Conservation (phyloP, 495 filamentous ascomycete species). For the Aspergillus hancockii region DNA sequence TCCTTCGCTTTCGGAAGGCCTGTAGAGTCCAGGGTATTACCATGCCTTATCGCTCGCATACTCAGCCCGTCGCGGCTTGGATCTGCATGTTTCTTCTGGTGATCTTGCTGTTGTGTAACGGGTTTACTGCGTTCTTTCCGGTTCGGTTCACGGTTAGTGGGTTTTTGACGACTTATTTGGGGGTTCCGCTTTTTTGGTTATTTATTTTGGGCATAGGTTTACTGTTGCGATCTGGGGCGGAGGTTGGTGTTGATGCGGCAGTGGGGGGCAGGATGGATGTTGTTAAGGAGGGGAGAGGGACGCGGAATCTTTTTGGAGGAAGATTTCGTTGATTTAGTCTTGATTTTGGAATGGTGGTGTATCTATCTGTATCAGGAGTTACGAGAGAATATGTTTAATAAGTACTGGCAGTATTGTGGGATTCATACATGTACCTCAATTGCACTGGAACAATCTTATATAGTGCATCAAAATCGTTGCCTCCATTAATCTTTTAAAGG, state of each 20-base stretch:
- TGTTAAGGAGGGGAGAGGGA: neutral
- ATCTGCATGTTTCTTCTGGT: conserved; percentile 31
- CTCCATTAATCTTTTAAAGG: conserved; percentile 11
- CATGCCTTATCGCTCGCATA: conserved; percentile 43
- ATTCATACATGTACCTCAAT: too few species aligned
- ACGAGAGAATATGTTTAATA: neutral
- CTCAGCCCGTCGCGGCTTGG: conserved; percentile 47
- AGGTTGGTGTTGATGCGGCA: neutral
- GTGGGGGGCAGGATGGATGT: neutral
- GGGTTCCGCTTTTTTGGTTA: conserved; percentile 51
- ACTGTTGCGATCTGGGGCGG: neutral
- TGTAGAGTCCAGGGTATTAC: conserved; percentile 43
- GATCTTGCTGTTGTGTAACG: conserved; percentile 54
- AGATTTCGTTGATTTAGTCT: neutral
- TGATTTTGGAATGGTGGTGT: too few species aligned
- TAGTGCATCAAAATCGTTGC: conserved; percentile 13
- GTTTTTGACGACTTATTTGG: conserved; percentile 59
- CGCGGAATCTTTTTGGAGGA: neutral
- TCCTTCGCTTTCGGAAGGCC: conserved; percentile 55
- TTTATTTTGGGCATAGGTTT: conserved; percentile 49
- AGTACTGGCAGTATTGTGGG: too few species aligned
- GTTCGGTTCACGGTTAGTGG: conserved; percentile 36
- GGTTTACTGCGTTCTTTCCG: conserved; percentile 58
- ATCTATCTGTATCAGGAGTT: neutral
- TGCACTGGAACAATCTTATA: neutral